Evolutionary conservation across 73 alveolate species (phyloP), one percentile per base, ranked within the genome.

Genomic region (Strombidium stylifer): DNA sequence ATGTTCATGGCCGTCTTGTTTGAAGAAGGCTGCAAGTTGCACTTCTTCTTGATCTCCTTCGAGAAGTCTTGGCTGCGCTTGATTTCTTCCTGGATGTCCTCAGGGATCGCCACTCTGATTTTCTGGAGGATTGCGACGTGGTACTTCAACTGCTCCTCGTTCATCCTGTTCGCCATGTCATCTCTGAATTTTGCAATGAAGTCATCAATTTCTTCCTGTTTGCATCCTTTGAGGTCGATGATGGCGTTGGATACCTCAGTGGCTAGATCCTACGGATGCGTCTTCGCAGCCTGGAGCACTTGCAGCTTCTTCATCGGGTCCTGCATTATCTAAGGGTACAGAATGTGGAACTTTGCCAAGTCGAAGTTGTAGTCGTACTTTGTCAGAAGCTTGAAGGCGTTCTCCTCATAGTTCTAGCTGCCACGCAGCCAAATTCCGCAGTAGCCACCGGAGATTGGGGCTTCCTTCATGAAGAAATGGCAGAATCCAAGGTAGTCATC

Each of bases 311-410:
- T 12, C 7, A 44, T 55, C 3, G 78, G 78, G 35, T 32, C 26
- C 27, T 37, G 39, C 74, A 70, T 70, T 10, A 70, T 37, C n/a
- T 58, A 27, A 10, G 84, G 84, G 31, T 41, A 70, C 3, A 70
- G 70, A 18, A 70, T 70, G 32, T 70, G 84, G 52, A 70, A 70
- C 41, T 70, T 70, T 1, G 84, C 84, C 51, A 70, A 44, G 28
- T 55, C 56, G 35, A 12, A 70, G 49, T 70, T 70, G 70, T 70
- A 70, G 47, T 70, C 44, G 49, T 42, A 70, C 39, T 41, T 39
- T 19, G 37, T 45, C 21, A 70, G 58, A 1, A 70, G 44, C 36
- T 70, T 26, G 24, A 70, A 3, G 18, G 84, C 84, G 21, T 70
- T 40, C 49, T 70, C 84, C 39, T 70, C 37, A 31, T 42, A 55